Evolutionary conservation across 116 monocot species (phyloP), one percentile per base, ranked within the genome.

Genomic region (Posidonia oceanica): DNA sequence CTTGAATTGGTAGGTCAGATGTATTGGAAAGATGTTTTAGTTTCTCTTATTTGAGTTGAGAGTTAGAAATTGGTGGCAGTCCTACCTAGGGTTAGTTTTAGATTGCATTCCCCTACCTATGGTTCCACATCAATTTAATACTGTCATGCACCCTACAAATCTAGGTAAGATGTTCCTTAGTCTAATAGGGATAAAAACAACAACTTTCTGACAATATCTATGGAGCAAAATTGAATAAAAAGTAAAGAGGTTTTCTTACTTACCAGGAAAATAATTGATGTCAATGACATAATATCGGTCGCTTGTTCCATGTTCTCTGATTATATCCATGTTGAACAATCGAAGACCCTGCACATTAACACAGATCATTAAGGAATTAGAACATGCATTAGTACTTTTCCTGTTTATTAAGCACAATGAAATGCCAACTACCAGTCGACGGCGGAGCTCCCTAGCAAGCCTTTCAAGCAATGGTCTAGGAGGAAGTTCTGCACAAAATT

Each of bases 251-350:
- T n/a, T 68, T 48, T 53, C 0, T 3, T 22, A 79, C 84, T 71
- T 73, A 69, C 95, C 95, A 52, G 95, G 95, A 71, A 95, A 95
- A 72, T 95, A 95, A 66, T 95, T 95, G 75, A 95, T 95, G 69
- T 95, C 95, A 55, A 95, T 91, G 72, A 95, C 95, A 86, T 88
- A 91, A 67, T 84, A 91, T 40, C 81, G 80, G 61, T 95, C 86
- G 56, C 71, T 82, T 36, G 81, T 80, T 4, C 91, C 95, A 73
- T 81, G 88, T 74, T 91, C 79, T 72, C 95, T 85, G 59, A 95
- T 95, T 38, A 95, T 95, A 77, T 95, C 95, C 55, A 95, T 88
- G 74, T 95, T 95, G 76, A 95, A 95, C 64, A 95, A 73, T n/a
- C 80, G 75, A 54, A 95, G 86, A 52, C 95, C 95, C 95, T 95